Conservation (phyloP, 2,329 filamentous ascomycete species). For the Neonectria magnoliae region DNA sequence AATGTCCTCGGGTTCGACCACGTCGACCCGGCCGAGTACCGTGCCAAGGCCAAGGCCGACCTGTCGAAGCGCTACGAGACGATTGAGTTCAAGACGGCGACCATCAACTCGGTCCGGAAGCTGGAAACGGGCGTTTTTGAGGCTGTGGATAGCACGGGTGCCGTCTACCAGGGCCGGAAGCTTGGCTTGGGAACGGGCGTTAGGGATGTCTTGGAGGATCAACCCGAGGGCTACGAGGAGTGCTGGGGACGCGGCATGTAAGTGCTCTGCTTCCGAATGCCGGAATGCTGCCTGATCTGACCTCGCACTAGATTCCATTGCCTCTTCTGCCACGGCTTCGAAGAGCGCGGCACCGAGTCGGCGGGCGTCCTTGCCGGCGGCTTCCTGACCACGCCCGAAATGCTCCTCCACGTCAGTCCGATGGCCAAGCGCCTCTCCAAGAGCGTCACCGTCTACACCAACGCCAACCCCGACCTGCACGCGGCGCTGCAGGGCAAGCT, state of each 20-base stretch:
- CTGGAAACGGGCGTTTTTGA: conserved; percentile 46
- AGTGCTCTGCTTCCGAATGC: conserved; percentile 30
- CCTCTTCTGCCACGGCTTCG: conserved; percentile 69
- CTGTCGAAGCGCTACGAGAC: conserved; percentile 48
- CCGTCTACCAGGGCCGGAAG: conserved; percentile 59
- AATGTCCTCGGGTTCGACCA: conserved; percentile 54
- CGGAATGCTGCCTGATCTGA: conserved; percentile 8
- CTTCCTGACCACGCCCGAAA: conserved; percentile 41
- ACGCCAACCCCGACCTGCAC: conserved; percentile 52
- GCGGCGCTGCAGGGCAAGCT: conserved; percentile 41
- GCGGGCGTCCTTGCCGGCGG: conserved; percentile 59
- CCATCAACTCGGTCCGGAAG: conserved; percentile 43
- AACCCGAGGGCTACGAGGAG: conserved; percentile 63
- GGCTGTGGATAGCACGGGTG: conserved; percentile 53
- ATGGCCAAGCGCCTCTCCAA: conserved; percentile 57
- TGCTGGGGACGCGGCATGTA: conserved; percentile 64
- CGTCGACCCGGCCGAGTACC: conserved; percentile 47
- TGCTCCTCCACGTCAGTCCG: conserved; percentile 52
- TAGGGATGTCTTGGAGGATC: conserved; percentile 57
- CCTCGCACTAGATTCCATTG: conserved; percentile 60
- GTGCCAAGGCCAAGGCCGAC: conserved; percentile 47
- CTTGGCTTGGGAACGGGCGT: conserved; percentile 66
- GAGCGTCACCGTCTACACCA: conserved; percentile 61
- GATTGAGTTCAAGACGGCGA: conserved; percentile 46
- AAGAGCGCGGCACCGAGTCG: conserved; percentile 59